phyloP scores from a whole-genome alignment of 768 basidiomycete genomes.

The Suillus discolor region DNA sequence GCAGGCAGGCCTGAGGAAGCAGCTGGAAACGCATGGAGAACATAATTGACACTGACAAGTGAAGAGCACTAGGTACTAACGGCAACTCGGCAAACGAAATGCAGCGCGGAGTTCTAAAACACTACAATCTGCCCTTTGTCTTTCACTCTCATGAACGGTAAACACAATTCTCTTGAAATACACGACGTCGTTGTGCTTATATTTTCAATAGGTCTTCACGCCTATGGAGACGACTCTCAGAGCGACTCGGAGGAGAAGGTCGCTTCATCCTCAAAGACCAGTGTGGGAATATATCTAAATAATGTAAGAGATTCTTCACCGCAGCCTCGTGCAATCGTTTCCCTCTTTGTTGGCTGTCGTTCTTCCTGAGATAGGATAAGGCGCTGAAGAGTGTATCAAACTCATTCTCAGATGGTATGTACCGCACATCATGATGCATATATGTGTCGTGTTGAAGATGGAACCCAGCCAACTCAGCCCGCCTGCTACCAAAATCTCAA shows the following conservation, averaged over 20 bases:
- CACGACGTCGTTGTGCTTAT: conserved; percentile 1
- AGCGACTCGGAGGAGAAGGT: conserved; percentile 54
- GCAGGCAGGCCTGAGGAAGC: conserved; percentile 19
- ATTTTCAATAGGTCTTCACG: conserved; percentile 52
- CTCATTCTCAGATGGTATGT: conserved; percentile 34
- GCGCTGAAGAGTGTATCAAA: conserved; percentile 39
- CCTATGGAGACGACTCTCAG: conserved; percentile 65
- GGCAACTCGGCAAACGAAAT: conserved; percentile 28
- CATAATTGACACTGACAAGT: background rate
- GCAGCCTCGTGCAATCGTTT: conserved; percentile 46
- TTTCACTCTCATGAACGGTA: conserved; percentile 31
- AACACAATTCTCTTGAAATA: conserved; percentile 15
- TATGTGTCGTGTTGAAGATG: background rate
- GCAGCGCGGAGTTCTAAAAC: conserved; percentile 28
- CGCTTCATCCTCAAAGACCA: conserved; percentile 30
- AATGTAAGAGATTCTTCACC: conserved; percentile 66
- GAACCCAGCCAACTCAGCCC: conserved; percentile 30
- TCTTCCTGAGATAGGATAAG: conserved; percentile 68
- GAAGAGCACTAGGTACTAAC: conserved; percentile 3
- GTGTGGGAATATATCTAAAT: conserved; percentile 18
- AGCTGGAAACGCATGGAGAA: conserved; percentile 28
- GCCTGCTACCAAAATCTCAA: conserved; percentile 52
- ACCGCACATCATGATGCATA: background rate
- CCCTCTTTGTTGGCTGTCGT: conserved; percentile 66
- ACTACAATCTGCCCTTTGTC: conserved; percentile 7